phyloP scores from a whole-genome alignment of 345 rosid genomes.

The Excoecaria cochinchinensis region DNA sequence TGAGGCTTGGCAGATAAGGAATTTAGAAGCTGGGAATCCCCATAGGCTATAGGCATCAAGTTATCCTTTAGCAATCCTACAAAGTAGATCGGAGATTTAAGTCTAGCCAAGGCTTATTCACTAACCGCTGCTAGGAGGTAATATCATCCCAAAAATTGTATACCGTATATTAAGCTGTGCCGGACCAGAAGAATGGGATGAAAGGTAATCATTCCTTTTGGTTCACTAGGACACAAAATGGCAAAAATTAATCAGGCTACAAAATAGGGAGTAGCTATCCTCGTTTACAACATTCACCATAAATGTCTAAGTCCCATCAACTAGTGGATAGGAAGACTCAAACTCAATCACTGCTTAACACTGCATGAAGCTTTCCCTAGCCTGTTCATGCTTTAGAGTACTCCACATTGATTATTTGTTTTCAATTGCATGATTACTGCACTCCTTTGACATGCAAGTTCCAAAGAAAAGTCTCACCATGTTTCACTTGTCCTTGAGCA shows the following conservation, averaged over 20 bases:
- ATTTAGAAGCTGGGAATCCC: neutral
- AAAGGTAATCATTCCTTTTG: neutral
- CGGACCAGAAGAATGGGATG: too few species aligned
- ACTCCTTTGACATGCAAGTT: neutral
- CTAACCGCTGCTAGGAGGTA: neutral
- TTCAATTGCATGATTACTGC: neutral
- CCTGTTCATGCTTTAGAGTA: neutral
- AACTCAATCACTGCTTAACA: neutral
- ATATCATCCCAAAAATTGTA: neutral
- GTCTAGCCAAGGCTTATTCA: neutral
- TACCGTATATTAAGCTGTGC: neutral
- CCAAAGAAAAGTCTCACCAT: neutral
- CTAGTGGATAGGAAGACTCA: neutral
- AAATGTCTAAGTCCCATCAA: too few species aligned
- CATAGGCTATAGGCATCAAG: neutral
- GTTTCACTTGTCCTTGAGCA: neutral
- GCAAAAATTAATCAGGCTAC: too few species aligned
- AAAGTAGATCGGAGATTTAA: neutral
- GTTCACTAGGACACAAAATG: too few species aligned
- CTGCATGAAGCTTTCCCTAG: neutral
- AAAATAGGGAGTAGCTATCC: too few species aligned
- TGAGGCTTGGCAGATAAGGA: neutral
- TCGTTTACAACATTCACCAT: neutral
- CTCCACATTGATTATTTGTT: neutral
- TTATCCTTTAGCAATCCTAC: neutral